Base-by-base conservation (phyloP, 2,329 filamentous ascomycete genomes). In the Aulographum hederae region DNA sequence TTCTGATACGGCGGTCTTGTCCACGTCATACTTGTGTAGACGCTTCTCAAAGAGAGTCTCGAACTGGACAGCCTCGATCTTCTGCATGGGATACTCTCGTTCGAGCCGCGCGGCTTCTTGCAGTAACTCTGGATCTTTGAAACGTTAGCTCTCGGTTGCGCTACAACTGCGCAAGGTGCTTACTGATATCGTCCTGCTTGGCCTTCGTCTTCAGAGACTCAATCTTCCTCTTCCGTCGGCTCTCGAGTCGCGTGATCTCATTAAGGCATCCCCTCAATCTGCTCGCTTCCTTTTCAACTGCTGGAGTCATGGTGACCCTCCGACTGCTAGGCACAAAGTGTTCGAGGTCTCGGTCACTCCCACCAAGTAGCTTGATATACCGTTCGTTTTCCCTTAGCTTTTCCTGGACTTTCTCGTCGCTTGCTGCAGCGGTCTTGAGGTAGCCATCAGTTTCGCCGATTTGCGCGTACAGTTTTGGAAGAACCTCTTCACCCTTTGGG, bases 311-410 rank as follows among this genome's bases (percentile, higher is more conserved):
- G 26, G 74, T 74, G 5, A 78, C 74, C 34, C 77, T 70, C 28
- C 81, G 67, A 40, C 79, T 89, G 32, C 78, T 86, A 0, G 89
- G 89, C 2, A 98, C 85, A 44, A 78, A 92, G 31, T 85, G 78
- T 53, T 92, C 78, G 11, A 95, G 63, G 27, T 76, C 77, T 6
- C 79, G 69, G 44, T 92, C 81, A 0, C 79, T 71, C 1, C 82
- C 80, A 1, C 75, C 75, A 3, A 98, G 64, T 4, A 95, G 63
- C 3, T 65, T 64, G 26, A 98, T 69, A 4, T 81, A 65, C 10
- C 70, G 67, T 47, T 89, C 78, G 23, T 78, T 79, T 21, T 75
- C 71, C 13, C 66, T 69, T 34, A 91, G 73, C 51, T 93, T 94
- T 3, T 75, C 71, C 37, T 78, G 71, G 2, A 93, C 79, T 2